Percentiles rank a stretch among this genome's conserved stretches.
phyloP scores from a whole-genome alignment of 78 protist genomes.

The slime mould (Dictyostelium discoideum) region DNA sequence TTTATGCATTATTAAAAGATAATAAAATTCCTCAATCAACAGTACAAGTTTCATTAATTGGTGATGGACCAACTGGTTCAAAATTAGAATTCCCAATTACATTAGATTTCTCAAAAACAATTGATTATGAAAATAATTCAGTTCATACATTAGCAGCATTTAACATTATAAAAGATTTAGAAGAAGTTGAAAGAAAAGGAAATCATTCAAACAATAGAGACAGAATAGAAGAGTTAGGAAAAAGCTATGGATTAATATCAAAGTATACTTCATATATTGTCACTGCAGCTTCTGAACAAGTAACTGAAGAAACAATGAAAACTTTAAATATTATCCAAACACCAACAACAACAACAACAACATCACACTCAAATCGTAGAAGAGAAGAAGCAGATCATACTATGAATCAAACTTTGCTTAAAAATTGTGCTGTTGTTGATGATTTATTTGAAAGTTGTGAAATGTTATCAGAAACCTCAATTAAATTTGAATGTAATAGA shows the following conservation, averaged over 20 bases:
- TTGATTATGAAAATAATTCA: background rate
- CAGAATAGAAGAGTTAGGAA: background rate
- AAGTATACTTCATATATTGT: slow-evolving; percentile 57
- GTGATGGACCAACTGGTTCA: slow-evolving; percentile 52
- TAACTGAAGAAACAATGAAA: slow-evolving; percentile 9
- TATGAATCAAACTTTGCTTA: too few species aligned
- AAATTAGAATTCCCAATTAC: background rate
- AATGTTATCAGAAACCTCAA: too few species aligned
- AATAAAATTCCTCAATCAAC: background rate
- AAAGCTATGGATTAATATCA: slow-evolving; percentile 20
- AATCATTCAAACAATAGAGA: slow-evolving; percentile 8
- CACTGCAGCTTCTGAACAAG: background rate
- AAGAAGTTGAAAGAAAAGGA: slow-evolving; percentile 11
- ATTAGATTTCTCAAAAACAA: background rate
- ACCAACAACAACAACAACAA: background rate
- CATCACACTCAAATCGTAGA: too few species aligned
- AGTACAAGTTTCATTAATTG: background rate
- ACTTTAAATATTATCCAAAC: background rate
- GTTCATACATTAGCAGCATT: slow-evolving; percentile 53
- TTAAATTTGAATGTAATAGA: too few species aligned
- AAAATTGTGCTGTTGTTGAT: too few species aligned
- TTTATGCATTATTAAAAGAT: slow-evolving; percentile 16
- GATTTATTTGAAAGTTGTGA: too few species aligned
- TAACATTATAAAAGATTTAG: slow-evolving; percentile 34
- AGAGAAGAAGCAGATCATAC: too few species aligned